Base-by-base conservation (phyloP, 2,329 filamentous ascomycete genomes). In the Nemania abortiva region DNA sequence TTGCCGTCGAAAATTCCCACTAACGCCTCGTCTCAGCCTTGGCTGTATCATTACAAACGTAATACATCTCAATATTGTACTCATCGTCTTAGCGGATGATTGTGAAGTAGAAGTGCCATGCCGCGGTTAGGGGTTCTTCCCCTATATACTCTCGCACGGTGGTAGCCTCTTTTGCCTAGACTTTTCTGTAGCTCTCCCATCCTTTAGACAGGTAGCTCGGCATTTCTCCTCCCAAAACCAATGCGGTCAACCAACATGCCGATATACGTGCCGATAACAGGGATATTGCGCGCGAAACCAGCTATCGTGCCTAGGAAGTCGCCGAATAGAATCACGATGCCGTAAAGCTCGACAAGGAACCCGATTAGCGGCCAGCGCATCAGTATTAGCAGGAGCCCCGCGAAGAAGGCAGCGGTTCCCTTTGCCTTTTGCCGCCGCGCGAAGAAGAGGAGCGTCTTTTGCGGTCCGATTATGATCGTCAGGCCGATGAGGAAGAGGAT, bases 401-500 rank as follows among this genome's bases (percentile, higher is more conserved):
- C 84, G 76, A 92, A 91, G 83, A 99, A 99, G 18, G 95, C 95
- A 4, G 90, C 91, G 0, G 94, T 98, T 72, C 96, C 96, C 79
- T 94, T 94, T 77, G 93, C 89, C 82, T 99, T 99, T 79, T 98
- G 94, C 75, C 90, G 91, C 70, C 96, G 92, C 60, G 94, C 93
- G 85, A 99, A 99, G 89, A 99, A 99, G 79, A 92, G 86, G 72
- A 95, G 85, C 0, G 96, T 98, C 80, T 98, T 98, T 81, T 92
- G 88, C 27, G 93, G 88, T 52, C 96, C 96, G 83, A 99, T 97
- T 77, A 98, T 97, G 68, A 98, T 92, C 34, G 95, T 97, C 29
- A 99, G 89, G 80, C 96, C 96, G 84, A 97, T 93, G 63, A 99
- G 89, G 87, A 99, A 98, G 81, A 99, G 94, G 81, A 99, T 97